Evolutionary conservation across 2,329 filamentous ascomycete genomes (phyloP), one percentile per base, ranked within the genome.

Genomic region (Nigrograna mackinnonii): DNA sequence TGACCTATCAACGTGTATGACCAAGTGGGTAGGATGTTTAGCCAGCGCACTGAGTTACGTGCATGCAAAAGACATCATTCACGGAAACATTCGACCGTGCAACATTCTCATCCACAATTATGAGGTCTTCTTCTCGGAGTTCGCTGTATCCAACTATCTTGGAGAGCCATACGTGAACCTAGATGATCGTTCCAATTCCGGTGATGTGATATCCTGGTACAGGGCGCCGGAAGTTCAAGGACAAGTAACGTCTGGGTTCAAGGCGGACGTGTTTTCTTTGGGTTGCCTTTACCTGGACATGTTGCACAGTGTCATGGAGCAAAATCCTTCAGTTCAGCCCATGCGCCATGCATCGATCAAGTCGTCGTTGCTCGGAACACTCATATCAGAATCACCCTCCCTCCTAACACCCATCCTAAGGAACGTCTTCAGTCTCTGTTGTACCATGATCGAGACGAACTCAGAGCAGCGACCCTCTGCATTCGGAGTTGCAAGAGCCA

Each of bases 81-180:
- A 33, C 16, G 9, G 9, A 33, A 17, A 17, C 7, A 17, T 33
- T 7, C 49, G 47, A 24, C 49, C 49, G 18, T 22, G 34, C 5
- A 52, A 49, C 28, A 41, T 49, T 11, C 40, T 52, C n/a, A 7
- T 52, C 16, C 31, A 22, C 22, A 41, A 41, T 5, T 18, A 13
- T 2, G 37, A 44, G 3, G 26, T 52, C 28, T 49, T 39, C 37
- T 40, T 52, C 13, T 39, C 36, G 16, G 48, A 51, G 30, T 51
- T 51, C 26, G 31, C 9, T 9, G 18, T 33, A 11, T 33, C 31
- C 7, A 11, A 17, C 31, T 7, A 11, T 11, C 30, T 50, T 2
- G 43, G 41, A 14, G 46, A 50, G n/a, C 22, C 43, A 12, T 41
- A 50, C 35, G 47, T 45, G 5, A 47, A 24, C 13, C 7, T 17